phyloP scores from a whole-genome alignment of 1,284 basidiomycete species.

The Trichosporon sp. region DNA sequence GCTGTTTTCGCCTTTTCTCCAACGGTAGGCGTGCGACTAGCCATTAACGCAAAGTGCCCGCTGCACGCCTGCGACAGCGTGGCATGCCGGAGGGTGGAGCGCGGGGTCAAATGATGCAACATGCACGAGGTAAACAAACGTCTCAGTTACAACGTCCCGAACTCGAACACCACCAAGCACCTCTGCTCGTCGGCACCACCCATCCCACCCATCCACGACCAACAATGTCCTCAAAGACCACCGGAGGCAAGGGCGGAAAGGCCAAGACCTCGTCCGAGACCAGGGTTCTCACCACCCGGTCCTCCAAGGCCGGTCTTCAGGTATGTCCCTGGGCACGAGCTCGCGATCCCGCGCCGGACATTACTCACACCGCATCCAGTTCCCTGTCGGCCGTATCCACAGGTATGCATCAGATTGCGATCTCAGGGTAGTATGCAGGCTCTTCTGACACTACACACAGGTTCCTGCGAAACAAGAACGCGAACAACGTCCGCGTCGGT shows the following conservation, averaged over 20 bases:
- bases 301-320: constrained; percentile 77
- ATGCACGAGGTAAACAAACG: constrained; percentile 6
- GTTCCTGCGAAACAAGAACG: constrained; percentile 87
- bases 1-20: not conserved
- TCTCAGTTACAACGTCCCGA: constrained; percentile 3
- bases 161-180: constrained; percentile 19
- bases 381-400: constrained; percentile 48
- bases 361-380: constrained; percentile 24
- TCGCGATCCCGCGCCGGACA: not conserved
- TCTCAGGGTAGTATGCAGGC: not conserved
- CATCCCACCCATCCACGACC: constrained; percentile 17
- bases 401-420: constrained; percentile 20
- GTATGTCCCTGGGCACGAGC: constrained; percentile 51
- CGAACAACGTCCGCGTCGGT: constrained; percentile 68
- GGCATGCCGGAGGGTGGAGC: not conserved
- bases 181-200: constrained; percentile 10
- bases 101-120: not conserved
- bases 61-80: not conserved
- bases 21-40: not conserved
- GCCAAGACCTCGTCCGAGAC: constrained; percentile 50
- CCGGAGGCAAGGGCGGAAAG: constrained; percentile 52
- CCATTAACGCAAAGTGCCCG: not conserved
- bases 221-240: constrained; percentile 46
- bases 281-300: constrained; percentile 61
- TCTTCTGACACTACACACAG: constrained; percentile 49